Evolutionary conservation across 768 basidiomycete species (phyloP), one percentile per base, ranked within the genome.

Genomic region (Russula virescens): DNA sequence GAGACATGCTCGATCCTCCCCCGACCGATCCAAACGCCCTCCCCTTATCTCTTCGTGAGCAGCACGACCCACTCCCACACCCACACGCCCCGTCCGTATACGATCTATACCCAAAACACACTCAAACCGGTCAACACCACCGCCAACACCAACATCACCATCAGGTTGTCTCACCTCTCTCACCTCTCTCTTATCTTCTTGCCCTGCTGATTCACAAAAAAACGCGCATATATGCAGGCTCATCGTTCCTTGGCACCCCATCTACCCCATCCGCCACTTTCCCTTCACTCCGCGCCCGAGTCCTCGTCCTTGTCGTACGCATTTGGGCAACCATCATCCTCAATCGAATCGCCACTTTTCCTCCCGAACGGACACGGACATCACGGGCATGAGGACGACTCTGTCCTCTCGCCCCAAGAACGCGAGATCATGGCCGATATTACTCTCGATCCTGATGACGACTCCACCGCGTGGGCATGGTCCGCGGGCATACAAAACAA

Each of bases 401-500:
- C 34, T 4, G 34, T 38, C 35, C 53, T 63, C 10, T 66, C 65
- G 1, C 56, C 50, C 19, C 62, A 66, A 51, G 65, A 66, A 45
- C 62, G 62, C 57, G 57, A 58, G 52, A 58, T 66, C 28, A 63
- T 66, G 65, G 65, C 42, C 7, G 65, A 66, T 21, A 63, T 66
- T 47, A 66, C 64, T 0, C 45, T 58, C 23, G 61, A 53, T 43
- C 61, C 48, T 2, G 64, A 66, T 42, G 64, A 58, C 53, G 64
- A 58, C 53, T 45, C 47, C 28, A 40, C 38, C 52, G 53, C 48
- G 42, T 63, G 63, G 58, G 8, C 47, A 1, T 47, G 10, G 38
- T 2, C 38, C 38, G 38, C 38, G 13, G 5, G 26, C 10, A 10
- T 18, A 4, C 5, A 13, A 18, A 47, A 50, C 8, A 31, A 31